Evolutionary conservation across 192 early-diverging fungal genomes (phyloP).

Genomic region (Podila epicladia): DNA sequence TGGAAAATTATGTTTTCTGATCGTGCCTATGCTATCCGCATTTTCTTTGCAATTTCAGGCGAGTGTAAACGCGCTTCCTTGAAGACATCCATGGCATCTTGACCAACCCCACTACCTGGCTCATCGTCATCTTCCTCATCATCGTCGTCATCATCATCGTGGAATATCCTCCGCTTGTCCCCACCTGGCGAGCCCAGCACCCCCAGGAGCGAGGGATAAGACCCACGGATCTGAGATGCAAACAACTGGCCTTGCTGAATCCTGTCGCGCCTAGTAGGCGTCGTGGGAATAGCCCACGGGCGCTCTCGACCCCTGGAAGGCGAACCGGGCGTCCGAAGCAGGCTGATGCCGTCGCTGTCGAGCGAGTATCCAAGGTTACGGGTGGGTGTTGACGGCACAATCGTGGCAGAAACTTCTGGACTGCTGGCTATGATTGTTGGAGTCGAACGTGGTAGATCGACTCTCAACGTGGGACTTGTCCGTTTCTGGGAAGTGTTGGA

Average conservation of each 20-base stretch:
- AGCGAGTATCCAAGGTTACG: background rate
- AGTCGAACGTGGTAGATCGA: background rate
- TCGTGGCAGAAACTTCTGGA: background rate
- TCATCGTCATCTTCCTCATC: background rate
- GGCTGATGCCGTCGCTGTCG: background rate
- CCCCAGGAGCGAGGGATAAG: background rate
- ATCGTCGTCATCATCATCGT: background rate
- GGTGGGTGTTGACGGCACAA: conserved; percentile 17
- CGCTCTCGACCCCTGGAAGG: background rate
- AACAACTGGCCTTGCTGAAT: conserved; percentile 12
- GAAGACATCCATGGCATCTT: background rate
- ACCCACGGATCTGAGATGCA: conserved; percentile 27
- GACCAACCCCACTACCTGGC: background rate
- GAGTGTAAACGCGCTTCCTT: background rate
- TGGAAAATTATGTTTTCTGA: too few species aligned
- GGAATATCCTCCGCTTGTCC: conserved; percentile 9
- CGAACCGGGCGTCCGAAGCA: background rate
- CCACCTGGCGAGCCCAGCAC: conserved; percentile 2
- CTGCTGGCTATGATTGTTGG: background rate
- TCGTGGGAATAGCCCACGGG: conserved; percentile 3
- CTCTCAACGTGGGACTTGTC: conserved; percentile 8
- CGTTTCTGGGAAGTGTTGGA: background rate
- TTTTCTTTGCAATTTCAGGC: background rate
- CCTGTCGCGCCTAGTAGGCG: conserved; percentile 9
- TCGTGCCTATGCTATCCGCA: background rate